Base-by-base conservation (phyloP, 192 early-diverging fungal genomes). In the Rhizophagus prolifer region DNA sequence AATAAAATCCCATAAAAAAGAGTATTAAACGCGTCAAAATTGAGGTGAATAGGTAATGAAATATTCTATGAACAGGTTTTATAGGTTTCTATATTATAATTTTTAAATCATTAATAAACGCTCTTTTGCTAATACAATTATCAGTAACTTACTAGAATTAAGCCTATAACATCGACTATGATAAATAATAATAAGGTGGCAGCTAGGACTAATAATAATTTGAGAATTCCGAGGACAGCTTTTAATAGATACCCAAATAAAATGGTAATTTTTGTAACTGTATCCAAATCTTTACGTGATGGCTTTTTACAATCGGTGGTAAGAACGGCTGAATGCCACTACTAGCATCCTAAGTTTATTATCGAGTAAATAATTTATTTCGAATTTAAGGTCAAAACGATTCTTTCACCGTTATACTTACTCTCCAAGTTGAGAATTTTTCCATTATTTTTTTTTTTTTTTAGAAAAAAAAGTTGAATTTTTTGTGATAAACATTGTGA, bases 281-380 rank as follows among this genome's bases (percentile, higher is more conserved):
- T 76, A 28, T 81, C 83, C n/a, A 78, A 74, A 44, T 86, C 80
- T 16, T 78, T 84, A 62, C 82, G 81, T 31, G 87, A 85, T 16
- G 87, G 85, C 87, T 89, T 74, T 28, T 34, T 91, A 91, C 91
- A 76, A 92, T 84, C 4, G 90, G 92, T 77, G 91, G 91, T 61
- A 95, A 80, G 82, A 96, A 96, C 9, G 94, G 94, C 75, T 96
- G 94, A 61, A 95, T 94, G n/a, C 94, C 94, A 7, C 94, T 95
- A 44, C 94, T 92, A 61, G 89, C 79, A 77, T 94, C 91, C 87
- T 89, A 82, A 25, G 31, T 46, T 46, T 10, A 58, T 28, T 36
- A 9, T 44, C 23, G 46, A 74, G 58, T 54, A 12, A 38, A 10
- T 25, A 44, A 70, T 23, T 36, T 58, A 46, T 30, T 54, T 34